Conservation (phyloP, 805 yeast genomes). For the Suhomyces xylopsoci region DNA sequence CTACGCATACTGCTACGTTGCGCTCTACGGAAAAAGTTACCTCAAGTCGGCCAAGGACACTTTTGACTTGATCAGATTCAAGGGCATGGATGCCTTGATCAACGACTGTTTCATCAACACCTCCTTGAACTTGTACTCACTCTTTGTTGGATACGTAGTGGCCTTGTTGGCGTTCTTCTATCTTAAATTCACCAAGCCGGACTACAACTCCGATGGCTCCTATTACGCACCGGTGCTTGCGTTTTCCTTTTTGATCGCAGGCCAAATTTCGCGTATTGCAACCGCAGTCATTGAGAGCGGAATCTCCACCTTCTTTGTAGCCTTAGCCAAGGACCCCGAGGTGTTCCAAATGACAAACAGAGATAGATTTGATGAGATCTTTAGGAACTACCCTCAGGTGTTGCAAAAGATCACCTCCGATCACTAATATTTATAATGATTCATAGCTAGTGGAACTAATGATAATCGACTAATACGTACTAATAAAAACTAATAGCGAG, state of each 20-base stretch:
- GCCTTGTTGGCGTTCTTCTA: constrained; percentile 63
- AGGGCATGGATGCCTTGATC: constrained; percentile 81
- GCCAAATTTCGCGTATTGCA: constrained; percentile 71
- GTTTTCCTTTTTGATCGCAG: constrained; percentile 66
- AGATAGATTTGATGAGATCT: constrained; percentile 57
- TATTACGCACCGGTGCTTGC: constrained; percentile 74
- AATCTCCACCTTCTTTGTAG: constrained; percentile 77
- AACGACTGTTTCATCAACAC: constrained; percentile 81
- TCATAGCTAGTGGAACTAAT: too few species aligned
- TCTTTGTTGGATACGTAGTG: constrained; percentile 64
- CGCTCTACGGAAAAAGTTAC: constrained; percentile 81
- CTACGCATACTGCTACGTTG: constrained; percentile 83
- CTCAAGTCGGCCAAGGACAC: constrained; percentile 77
- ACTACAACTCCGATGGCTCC: constrained; percentile 54
- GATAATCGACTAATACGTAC: too few species aligned
- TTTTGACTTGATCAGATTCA: constrained; percentile 68
- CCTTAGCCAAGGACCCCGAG: constrained; percentile 82
- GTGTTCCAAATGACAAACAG: constrained; percentile 74
- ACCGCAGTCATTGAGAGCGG: constrained; percentile 79
- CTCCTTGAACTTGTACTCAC: constrained; percentile 71
- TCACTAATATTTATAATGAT: constrained; percentile 17
- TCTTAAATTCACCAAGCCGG: constrained; percentile 65
- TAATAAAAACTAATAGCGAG: too few species aligned
- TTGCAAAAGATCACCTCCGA: constrained; percentile 48
- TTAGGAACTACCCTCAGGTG: constrained; percentile 66